These are phyloP conservation scores for Nothophytophthora sp. DNA, from an alignment of 352 stramenopile genomes.

Conservation along the genomic window DNA sequence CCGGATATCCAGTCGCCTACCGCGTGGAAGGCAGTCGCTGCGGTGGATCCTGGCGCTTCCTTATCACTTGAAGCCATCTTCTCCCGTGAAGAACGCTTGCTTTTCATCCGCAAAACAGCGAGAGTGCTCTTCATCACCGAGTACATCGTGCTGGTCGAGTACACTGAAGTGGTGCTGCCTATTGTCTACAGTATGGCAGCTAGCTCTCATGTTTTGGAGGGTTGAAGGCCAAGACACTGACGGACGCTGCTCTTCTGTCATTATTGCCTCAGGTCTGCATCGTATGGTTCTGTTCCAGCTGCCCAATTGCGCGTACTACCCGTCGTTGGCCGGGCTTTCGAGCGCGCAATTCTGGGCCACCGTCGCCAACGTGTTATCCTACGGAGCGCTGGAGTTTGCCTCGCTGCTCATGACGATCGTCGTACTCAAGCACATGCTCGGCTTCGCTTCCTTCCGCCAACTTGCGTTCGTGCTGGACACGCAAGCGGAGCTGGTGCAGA, in stretches of 20 bases:
- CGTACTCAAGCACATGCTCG: constrained; percentile 17
- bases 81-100: constrained; percentile 8
- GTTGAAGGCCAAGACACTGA: background rate
- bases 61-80: constrained; percentile 10
- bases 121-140: constrained; percentile 38
- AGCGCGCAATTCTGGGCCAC: background rate
- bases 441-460: constrained; percentile 24
- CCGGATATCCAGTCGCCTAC: too few species aligned
- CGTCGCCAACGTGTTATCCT: constrained; percentile 13
- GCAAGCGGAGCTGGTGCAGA: constrained; percentile 20
- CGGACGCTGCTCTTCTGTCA: background rate
- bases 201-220: background rate
- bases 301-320: constrained; percentile 27
- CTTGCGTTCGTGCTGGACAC: constrained; percentile 35
- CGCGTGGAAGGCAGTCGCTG: too few species aligned
- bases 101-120: constrained; percentile 23
- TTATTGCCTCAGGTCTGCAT: constrained; percentile 5
- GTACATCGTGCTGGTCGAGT: constrained; percentile 42
- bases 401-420: constrained; percentile 11
- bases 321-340: constrained; percentile 5
- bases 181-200: constrained; percentile 27
- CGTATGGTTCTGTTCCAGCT: constrained; percentile 18
- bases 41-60: background rate
- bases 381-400: constrained; percentile 13
- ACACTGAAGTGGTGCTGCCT: constrained; percentile 38